Percentiles rank a stretch among this genome's conserved stretches.
These are phyloP conservation scores for Pseudogymnoascus sp. DNA, from an alignment of 2,329 filamentous ascomycete species.

Conservation along the genomic window DNA sequence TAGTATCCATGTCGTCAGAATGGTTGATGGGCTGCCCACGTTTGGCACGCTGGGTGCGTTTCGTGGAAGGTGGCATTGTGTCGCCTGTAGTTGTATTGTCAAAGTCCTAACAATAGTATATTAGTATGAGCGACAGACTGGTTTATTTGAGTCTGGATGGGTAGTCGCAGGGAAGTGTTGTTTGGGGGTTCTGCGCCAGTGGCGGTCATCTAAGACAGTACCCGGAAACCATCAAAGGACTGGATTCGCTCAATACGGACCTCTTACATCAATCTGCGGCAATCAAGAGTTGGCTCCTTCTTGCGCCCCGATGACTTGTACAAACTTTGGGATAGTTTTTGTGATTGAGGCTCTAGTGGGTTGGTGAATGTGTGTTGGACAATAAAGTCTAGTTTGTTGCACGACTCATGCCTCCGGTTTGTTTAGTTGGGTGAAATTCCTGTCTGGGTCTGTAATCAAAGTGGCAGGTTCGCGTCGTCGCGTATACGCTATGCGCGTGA, in stretches of 20 bases:
- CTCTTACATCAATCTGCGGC: conserved; percentile 7
- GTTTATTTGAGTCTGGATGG: background rate
- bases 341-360: background rate
- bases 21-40: conserved; percentile 28
- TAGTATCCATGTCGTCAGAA: conserved; percentile 23
- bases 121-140: background rate
- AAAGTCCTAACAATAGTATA: conserved; percentile 10
- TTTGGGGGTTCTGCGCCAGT: conserved; percentile 1
- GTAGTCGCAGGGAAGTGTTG: conserved; percentile 12
- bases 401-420: conserved; percentile 7
- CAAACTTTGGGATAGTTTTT: background rate
- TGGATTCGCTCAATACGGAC: conserved; percentile 8
- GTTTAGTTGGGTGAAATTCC: conserved; percentile 12
- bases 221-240: conserved; percentile 11
- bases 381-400: background rate
- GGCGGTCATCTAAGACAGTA: conserved; percentile 8
- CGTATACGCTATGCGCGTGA: conserved; percentile 12
- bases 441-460: conserved; percentile 10
- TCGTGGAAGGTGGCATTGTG: conserved; percentile 37
- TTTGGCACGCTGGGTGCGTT: conserved; percentile 33
- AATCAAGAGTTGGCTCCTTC: background rate
- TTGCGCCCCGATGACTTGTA: background rate
- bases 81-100: conserved; percentile 20
- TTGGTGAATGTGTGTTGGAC: conserved; percentile 4
- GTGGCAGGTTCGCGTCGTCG: conserved; percentile 13